Conservation (phyloP, 2,329 filamentous ascomycete species). For the Orbilia javanica region DNA sequence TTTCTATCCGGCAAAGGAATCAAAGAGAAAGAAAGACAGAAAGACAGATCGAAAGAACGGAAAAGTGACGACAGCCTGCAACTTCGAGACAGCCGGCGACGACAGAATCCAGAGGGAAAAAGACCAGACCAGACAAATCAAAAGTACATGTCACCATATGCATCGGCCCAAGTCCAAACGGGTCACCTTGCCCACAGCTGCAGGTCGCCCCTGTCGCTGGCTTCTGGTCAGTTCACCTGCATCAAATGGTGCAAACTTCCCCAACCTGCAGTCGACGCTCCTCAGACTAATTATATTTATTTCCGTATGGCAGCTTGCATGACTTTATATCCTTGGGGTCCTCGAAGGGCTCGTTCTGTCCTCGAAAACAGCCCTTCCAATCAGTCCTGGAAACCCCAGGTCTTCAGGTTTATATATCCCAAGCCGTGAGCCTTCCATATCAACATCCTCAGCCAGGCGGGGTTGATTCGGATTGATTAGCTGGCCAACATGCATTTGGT, state of each 20-base stretch:
- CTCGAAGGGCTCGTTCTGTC: constrained; percentile 6
- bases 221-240: constrained; percentile 47
- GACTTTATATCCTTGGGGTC: not conserved
- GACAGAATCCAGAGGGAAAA: not conserved
- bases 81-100: not conserved
- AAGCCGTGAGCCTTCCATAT: constrained; percentile 19
- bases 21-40: not conserved
- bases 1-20: no score
- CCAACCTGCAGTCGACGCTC: constrained; percentile 32
- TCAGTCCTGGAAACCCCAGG: not conserved
- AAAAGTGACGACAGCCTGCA: not conserved
- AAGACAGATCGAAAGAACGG: not conserved
- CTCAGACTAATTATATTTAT: constrained; percentile 4
- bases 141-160: constrained; percentile 26
- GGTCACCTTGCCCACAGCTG: constrained; percentile 46
- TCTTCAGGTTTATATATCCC: constrained; percentile 25
- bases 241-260: constrained; percentile 24
- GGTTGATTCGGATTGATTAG: constrained; percentile 53
- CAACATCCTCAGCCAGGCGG: constrained; percentile 20
- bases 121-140: not conserved
- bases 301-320: constrained; percentile 10
- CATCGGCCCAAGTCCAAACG: constrained; percentile 11
- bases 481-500: constrained; percentile 41
- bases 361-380: not conserved
- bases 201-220: constrained; percentile 54